phyloP scores from a whole-genome alignment of 1,284 basidiomycete genomes.

The Moesziomyces sp. region DNA sequence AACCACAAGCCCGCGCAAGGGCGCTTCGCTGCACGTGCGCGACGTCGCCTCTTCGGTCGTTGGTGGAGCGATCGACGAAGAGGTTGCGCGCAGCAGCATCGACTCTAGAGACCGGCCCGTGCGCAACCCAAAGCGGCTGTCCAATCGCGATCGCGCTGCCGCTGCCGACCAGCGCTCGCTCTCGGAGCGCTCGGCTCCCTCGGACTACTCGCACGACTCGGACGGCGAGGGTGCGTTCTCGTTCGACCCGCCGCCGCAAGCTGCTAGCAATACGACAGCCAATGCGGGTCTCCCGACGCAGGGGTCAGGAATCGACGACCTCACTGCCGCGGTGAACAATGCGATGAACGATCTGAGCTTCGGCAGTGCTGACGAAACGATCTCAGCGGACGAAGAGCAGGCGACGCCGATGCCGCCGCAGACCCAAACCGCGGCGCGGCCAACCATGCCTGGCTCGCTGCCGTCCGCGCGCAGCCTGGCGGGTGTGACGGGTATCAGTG shows the following conservation, averaged over 20 bases:
- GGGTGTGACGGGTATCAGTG: constrained; percentile 15
- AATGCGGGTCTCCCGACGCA: not conserved
- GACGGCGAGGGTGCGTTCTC: constrained; percentile 24
- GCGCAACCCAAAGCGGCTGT: constrained; percentile 41
- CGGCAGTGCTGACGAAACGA: constrained; percentile 34
- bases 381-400: constrained; percentile 28
- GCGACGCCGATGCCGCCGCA: constrained; percentile 29
- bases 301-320: constrained; percentile 44
- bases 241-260: constrained; percentile 7
- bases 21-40: constrained; percentile 22
- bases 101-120: constrained; percentile 34
- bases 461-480: constrained; percentile 29
- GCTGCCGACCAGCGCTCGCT: constrained; percentile 12
- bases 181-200: constrained; percentile 38
- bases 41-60: constrained; percentile 26
- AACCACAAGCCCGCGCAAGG: constrained; percentile 14
- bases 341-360: constrained; percentile 61
- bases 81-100: constrained; percentile 17
- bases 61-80: constrained; percentile 12
- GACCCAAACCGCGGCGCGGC: constrained; percentile 8
- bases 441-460: constrained; percentile 15
- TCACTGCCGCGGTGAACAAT: constrained; percentile 53
- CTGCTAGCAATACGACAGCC: not conserved
- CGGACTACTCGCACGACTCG: constrained; percentile 48
- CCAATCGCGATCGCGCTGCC: constrained; percentile 12